phyloP scores from a whole-genome alignment of 805 yeast genomes.

The Starmerella sp. region DNA sequence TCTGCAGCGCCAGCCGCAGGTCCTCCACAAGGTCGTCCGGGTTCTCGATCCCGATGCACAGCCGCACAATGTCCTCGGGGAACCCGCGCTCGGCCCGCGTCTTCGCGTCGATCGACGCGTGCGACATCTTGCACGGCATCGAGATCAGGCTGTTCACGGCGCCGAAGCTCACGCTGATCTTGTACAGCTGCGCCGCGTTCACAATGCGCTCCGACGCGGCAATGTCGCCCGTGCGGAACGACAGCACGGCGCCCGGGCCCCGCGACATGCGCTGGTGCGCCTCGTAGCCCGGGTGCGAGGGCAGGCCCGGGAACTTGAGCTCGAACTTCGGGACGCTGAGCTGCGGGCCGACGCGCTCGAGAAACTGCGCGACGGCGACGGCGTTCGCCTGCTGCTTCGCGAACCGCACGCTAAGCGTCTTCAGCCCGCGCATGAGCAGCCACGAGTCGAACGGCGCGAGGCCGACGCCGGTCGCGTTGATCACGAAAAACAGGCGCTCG shows the following conservation, averaged over 20 bases:
- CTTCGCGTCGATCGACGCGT: conserved; percentile 86
- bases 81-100: conserved; percentile 78
- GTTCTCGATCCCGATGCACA: conserved; percentile 87
- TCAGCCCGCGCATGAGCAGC: conserved; percentile 78
- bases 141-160: conserved; percentile 87
- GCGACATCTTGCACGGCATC: conserved; percentile 92
- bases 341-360: conserved; percentile 43
- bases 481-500: conserved; percentile 57
- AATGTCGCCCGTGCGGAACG: conserved; percentile 76
- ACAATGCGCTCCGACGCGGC: conserved; percentile 58
- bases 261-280: conserved; percentile 64
- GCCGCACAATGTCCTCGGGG: conserved; percentile 83
- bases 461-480: conserved; percentile 87
- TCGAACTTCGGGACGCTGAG: conserved; percentile 33
- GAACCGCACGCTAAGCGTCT: conserved; percentile 74
- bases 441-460: conserved; percentile 87
- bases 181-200: conserved; percentile 63
- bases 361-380: conserved; percentile 58
- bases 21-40: conserved; percentile 73
- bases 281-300: conserved; percentile 69
- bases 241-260: conserved; percentile 83
- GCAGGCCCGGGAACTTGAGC: conserved; percentile 78
- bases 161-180: conserved; percentile 88
- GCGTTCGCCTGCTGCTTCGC: conserved; percentile 84
- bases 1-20: conserved; percentile 54